Conservation (phyloP, 495 filamentous ascomycete species). For the Terfezia claveryi region DNA sequence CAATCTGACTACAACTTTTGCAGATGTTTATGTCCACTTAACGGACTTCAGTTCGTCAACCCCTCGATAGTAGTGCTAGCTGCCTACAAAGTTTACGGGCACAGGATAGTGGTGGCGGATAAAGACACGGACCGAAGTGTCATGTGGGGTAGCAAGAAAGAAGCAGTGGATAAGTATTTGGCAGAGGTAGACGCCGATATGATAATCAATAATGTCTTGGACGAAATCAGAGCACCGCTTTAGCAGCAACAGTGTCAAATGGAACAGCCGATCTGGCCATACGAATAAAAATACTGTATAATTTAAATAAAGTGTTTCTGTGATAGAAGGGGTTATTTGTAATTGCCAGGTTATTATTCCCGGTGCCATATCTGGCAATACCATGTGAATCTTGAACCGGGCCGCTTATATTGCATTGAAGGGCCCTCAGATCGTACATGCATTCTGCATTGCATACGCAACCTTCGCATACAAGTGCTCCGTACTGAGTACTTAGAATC, state of each 20-base stretch:
- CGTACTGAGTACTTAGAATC: no score
- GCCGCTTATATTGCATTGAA: no score
- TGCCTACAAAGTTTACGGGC: conserved; percentile 69
- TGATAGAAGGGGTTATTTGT: no score
- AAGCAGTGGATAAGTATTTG: conserved; percentile 41
- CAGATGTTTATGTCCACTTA: conserved; percentile 54
- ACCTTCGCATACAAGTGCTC: no score
- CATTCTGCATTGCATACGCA: no score
- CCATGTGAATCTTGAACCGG: no score
- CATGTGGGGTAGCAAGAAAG: conserved; percentile 72
- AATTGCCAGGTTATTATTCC: no score
- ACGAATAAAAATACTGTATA: no score
- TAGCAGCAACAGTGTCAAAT: conserved; percentile 18
- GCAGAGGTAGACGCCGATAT: conserved; percentile 48
- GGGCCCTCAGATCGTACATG: no score
- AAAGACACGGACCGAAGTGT: conserved; percentile 63
- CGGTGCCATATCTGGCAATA: no score
- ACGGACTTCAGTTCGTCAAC: conserved; percentile 59
- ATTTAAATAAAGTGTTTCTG: no score
- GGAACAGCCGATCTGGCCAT: no score
- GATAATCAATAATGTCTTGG: conserved; percentile 66
- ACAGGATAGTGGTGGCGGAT: conserved; percentile 47
- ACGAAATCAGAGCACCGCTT: conserved; percentile 44
- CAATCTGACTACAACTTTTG: background rate
- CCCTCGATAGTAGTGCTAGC: conserved; percentile 69